Conservation (phyloP, 2,329 filamentous ascomycete genomes). For the Trichoderma semiorbis region DNA sequence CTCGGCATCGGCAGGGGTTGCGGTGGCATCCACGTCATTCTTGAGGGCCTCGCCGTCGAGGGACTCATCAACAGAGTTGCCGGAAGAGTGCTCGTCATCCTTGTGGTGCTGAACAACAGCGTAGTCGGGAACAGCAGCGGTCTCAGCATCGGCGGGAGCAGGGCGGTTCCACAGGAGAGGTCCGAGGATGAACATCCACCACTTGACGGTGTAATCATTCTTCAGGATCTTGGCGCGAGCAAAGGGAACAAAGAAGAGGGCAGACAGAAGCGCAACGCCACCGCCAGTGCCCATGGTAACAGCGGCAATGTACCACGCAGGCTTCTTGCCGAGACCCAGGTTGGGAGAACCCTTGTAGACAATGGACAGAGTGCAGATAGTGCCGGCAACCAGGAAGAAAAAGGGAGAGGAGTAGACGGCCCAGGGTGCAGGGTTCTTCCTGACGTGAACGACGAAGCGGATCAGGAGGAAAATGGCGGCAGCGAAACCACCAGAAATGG, state of each 20-base stretch:
- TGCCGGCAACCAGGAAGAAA: constrained; percentile 74
- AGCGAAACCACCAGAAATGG: constrained; percentile 61
- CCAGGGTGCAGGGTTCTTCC: constrained; percentile 68
- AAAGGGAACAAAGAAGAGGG: constrained; percentile 71
- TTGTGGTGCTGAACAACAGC: constrained; percentile 68
- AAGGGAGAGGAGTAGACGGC: constrained; percentile 70
- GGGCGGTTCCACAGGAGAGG: constrained; percentile 63
- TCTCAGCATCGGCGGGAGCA: constrained; percentile 48
- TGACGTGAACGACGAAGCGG: constrained; percentile 61
- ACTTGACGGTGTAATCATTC: constrained; percentile 62
- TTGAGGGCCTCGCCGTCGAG: constrained; percentile 26
- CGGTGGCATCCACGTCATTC: constrained; percentile 23
- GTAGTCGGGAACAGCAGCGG: constrained; percentile 67
- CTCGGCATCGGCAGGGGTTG: constrained; percentile 34
- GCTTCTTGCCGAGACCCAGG: constrained; percentile 62
- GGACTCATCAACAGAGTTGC: constrained; percentile 27
- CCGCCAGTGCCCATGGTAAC: constrained; percentile 63
- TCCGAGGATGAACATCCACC: constrained; percentile 60
- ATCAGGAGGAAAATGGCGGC: constrained; percentile 69
- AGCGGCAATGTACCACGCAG: constrained; percentile 61
- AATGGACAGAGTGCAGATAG: constrained; percentile 71
- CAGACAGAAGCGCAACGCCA: constrained; percentile 57
- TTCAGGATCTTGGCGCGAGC: constrained; percentile 65
- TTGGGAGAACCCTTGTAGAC: constrained; percentile 78
- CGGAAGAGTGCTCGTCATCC: constrained; percentile 31